Percentiles rank a stretch among this genome's conserved stretches.
These are phyloP conservation scores for Maudiozyma saulgeensis DNA, from an alignment of 805 yeast species.

Conservation along the genomic window DNA sequence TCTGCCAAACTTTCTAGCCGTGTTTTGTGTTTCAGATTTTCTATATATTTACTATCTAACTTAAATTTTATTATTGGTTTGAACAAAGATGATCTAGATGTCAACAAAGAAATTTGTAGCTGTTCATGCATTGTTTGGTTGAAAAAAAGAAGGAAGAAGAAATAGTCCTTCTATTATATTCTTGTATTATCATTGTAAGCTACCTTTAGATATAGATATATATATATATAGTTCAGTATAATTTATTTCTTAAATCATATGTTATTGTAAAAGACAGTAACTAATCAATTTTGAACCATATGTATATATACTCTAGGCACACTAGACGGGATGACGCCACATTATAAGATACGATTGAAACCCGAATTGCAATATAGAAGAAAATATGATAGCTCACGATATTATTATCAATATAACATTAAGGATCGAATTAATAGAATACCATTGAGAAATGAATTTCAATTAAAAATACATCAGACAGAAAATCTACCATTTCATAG, in stretches of 20 bases:
- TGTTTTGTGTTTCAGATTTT: background rate
- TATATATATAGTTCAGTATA: background rate
- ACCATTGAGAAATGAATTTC: background rate
- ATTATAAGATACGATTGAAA: slow-evolving; percentile 1
- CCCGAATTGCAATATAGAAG: background rate
- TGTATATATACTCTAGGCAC: too few species aligned
- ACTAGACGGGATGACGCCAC: background rate
- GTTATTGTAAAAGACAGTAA: background rate
- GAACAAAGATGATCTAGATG: background rate
- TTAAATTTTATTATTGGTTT: background rate
- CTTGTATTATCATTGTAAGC: background rate
- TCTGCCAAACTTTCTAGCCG: too few species aligned
- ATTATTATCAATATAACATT: background rate
- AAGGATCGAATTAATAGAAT: background rate
- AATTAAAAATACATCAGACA: background rate
- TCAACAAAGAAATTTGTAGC: background rate
- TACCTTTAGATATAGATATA: background rate
- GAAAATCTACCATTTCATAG: background rate
- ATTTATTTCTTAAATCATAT: background rate
- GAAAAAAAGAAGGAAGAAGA: background rate
- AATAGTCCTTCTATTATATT: background rate
- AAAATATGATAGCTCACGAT: background rate
- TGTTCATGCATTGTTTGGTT: background rate
- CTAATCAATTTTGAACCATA: too few species aligned
- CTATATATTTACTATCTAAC: too few species aligned